Percentiles rank a stretch among this genome's conserved stretches.
Conservation (phyloP, 1,284 basidiomycete species). For the Fomitopsis schrenkii region DNA sequence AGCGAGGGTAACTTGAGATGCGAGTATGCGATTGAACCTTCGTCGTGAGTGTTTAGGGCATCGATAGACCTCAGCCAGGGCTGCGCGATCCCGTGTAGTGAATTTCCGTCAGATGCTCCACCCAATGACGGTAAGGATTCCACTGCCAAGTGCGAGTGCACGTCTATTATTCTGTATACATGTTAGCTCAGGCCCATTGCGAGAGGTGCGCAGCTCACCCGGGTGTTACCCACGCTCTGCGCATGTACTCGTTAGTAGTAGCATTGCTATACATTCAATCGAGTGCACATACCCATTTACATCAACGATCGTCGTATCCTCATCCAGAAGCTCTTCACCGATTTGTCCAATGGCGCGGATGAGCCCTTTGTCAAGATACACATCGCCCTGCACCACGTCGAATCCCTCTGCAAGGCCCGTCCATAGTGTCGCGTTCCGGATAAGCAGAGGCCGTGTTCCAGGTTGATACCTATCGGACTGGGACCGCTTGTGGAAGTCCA, state of each 20-base stretch:
- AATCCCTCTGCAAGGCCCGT: conserved; percentile 54
- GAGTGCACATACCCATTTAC: conserved; percentile 9
- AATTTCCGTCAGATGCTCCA: conserved; percentile 30
- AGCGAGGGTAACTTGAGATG: not conserved
- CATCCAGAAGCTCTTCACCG: conserved; percentile 17
- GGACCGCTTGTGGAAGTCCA: conserved; percentile 35
- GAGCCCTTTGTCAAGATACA: conserved; percentile 51
- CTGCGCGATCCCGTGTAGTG: conserved; percentile 30
- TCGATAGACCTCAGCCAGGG: conserved; percentile 48
- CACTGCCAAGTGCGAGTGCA: conserved; percentile 21
- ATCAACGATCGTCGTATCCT: conserved; percentile 9
- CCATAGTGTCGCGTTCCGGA: conserved; percentile 64
- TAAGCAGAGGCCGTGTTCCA: conserved; percentile 32
- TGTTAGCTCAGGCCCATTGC: not conserved
- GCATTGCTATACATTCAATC: not conserved
- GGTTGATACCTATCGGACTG: conserved; percentile 48
- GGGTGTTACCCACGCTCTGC: conserved; percentile 17
- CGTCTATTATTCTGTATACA: conserved; percentile 14
- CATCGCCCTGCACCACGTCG: conserved; percentile 45
- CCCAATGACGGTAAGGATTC: conserved; percentile 12
- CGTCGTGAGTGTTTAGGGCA: conserved; percentile 37
- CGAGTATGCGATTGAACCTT: conserved; percentile 1
- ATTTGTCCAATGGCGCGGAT: conserved; percentile 48
- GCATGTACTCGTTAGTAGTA: not conserved
- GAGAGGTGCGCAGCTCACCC: conserved; percentile 4